These are phyloP conservation scores for Calcarisporium arbuscula DNA, from an alignment of 2,329 filamentous ascomycete species.

Conservation along the genomic window DNA sequence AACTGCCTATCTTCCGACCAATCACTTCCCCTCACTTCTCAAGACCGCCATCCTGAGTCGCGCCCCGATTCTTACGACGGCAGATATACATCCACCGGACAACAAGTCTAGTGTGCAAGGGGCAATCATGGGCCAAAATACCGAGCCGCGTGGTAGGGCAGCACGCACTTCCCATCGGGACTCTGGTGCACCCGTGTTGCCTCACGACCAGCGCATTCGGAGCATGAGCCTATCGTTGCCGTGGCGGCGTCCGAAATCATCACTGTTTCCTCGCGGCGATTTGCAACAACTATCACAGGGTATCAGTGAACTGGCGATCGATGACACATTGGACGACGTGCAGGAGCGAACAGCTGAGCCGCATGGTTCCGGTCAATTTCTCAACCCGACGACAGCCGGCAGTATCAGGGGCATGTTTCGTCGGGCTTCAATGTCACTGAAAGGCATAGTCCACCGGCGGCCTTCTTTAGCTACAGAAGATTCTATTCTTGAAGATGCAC, in stretches of 20 bases:
- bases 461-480: slow-evolving; percentile 32
- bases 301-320: slow-evolving; percentile 24
- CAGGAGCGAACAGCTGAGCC: too few relatives aligned
- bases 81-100: too few relatives aligned
- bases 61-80: too few relatives aligned
- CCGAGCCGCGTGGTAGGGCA: slow-evolving; percentile 1
- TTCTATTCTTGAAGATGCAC: slow-evolving; percentile 20
- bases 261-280: slow-evolving; percentile 29
- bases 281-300: slow-evolving; percentile 20
- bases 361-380: too few relatives aligned
- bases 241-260: slow-evolving; percentile 43
- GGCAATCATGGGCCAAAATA: too few relatives aligned
- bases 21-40: too few relatives aligned
- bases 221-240: slow-evolving; percentile 45
- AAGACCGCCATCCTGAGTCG: too few relatives aligned
- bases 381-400: slow-evolving; percentile 18
- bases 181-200: slow-evolving; percentile 12
- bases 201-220: slow-evolving; percentile 34
- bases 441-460: slow-evolving; percentile 44
- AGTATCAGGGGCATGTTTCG: slow-evolving; percentile 46
- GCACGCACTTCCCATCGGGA: slow-evolving; percentile 3
- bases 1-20: too few relatives aligned
- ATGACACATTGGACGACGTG: slow-evolving; percentile 22
- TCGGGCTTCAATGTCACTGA: slow-evolving; percentile 48
- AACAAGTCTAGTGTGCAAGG: too few relatives aligned